phyloP scores from a whole-genome alignment of 352 stramenopile genomes.

The Ophiocytium majus region DNA sequence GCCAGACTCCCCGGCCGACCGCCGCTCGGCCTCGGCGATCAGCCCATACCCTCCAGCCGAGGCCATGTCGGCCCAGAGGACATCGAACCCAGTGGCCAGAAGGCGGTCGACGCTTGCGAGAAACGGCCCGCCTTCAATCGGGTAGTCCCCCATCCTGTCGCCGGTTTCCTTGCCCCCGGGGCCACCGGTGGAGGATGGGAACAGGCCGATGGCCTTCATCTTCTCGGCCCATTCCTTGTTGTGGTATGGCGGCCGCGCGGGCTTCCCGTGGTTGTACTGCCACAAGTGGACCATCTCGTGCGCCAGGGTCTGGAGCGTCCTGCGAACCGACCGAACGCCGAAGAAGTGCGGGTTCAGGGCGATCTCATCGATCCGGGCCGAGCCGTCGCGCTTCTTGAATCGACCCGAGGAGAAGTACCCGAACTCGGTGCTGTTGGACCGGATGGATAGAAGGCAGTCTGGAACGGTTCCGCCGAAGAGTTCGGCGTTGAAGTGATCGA shows the following conservation, averaged over 20 bases:
- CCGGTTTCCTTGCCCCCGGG: not conserved
- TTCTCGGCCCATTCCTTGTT: slow-evolving; percentile 11
- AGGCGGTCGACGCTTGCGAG: not conserved
- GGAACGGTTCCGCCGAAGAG: not conserved
- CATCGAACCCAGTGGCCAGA: not conserved
- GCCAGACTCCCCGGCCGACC: not conserved
- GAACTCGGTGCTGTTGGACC: not conserved
- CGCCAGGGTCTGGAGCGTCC: not conserved
- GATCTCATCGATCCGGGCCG: not conserved
- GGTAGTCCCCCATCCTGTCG: not conserved
- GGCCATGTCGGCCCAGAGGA: not conserved
- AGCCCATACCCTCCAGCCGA: not conserved
- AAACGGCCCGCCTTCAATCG: not conserved
- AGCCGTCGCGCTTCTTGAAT: not conserved
- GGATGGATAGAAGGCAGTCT: not conserved
- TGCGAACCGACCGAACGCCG: not conserved
- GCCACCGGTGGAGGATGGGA: not conserved
- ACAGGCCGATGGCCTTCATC: not conserved
- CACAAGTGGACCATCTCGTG: slow-evolving; percentile 12
- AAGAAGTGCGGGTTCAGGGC: not conserved
- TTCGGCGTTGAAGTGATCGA: not conserved
- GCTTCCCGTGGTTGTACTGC: not conserved
- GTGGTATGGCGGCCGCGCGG: not conserved
- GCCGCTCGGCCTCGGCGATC: not conserved
- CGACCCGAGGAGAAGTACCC: not conserved